Percentiles rank a stretch among this genome's conserved stretches.
Conservation (phyloP, 1,284 basidiomycete genomes). For the Peniophora sp. region DNA sequence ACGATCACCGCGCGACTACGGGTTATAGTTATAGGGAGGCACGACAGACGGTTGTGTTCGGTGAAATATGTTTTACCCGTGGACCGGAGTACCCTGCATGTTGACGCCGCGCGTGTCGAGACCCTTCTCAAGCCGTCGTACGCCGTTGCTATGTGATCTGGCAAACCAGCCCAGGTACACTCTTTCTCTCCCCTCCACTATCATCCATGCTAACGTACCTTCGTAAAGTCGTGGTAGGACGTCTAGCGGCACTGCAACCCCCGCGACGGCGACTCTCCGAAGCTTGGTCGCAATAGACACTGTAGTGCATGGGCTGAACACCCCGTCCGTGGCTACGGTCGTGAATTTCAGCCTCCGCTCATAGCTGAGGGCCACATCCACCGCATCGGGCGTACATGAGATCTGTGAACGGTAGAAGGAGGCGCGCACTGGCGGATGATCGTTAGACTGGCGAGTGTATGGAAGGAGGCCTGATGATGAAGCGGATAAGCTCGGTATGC, state of each 20-base stretch:
- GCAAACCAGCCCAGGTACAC: slow-evolving; percentile 86
- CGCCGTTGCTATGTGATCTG: slow-evolving; percentile 85
- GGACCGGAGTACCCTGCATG: slow-evolving; percentile 82
- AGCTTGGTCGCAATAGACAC: slow-evolving; percentile 97
- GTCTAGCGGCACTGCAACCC: slow-evolving; percentile 81
- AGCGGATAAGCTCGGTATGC: slow-evolving; percentile 51
- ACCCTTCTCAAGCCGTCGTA: slow-evolving; percentile 77
- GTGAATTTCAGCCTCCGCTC: slow-evolving; percentile 95
- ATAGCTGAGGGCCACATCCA: slow-evolving; percentile 97
- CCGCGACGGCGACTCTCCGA: slow-evolving; percentile 77
- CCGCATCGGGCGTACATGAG: slow-evolving; percentile 93
- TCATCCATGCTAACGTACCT: too few species aligned
- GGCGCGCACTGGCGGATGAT: slow-evolving; percentile 82
- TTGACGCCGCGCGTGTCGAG: slow-evolving; percentile 92
- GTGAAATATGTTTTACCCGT: slow-evolving; percentile 44
- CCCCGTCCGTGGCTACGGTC: slow-evolving; percentile 89
- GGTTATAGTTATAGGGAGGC: slow-evolving; percentile 60
- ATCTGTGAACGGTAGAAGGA: slow-evolving; percentile 89
- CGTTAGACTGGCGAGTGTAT: slow-evolving; percentile 83
- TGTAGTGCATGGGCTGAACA: slow-evolving; percentile 94
- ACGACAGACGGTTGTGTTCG: slow-evolving; percentile 91
- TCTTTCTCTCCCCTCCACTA: too few species aligned
- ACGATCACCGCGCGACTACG: slow-evolving; percentile 93
- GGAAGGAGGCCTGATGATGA: slow-evolving; percentile 70
- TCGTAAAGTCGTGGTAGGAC: slow-evolving; percentile 37